These are phyloP conservation scores for Debaryomyces fabryi DNA, from an alignment of 1,139 yeast genomes.

Conservation along the genomic window DNA sequence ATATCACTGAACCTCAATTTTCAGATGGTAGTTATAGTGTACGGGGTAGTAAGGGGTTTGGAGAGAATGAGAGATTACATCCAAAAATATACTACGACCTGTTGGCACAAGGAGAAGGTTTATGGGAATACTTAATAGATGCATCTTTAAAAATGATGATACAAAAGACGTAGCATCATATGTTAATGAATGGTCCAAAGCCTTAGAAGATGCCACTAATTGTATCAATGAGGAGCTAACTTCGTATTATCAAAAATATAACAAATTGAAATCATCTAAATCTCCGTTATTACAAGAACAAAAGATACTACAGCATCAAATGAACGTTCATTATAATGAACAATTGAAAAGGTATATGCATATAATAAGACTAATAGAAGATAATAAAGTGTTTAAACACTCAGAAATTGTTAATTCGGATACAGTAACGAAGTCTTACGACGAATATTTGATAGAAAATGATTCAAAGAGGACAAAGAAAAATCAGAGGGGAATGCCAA, in stretches of 20 bases:
- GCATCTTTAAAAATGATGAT: constrained; percentile 1
- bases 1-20: constrained; percentile 13
- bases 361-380: constrained; percentile 20
- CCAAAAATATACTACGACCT: constrained; percentile 32
- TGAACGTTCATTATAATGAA: constrained; percentile 27
- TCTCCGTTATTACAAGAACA: constrained; percentile 20
- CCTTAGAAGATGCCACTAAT: constrained; percentile 23
- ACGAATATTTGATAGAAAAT: constrained; percentile 9
- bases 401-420: constrained; percentile 33
- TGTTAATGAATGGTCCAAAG: constrained; percentile 26
- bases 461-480: constrained; percentile 7
- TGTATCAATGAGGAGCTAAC: constrained; percentile 19
- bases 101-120: constrained; percentile 34
- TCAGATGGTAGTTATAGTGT: constrained; percentile 34
- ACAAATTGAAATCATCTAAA: constrained; percentile 16
- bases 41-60: constrained; percentile 33
- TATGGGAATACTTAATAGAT: constrained; percentile 38
- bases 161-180: neutral
- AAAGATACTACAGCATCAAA: constrained; percentile 24
- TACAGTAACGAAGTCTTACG: constrained; percentile 9
- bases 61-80: constrained; percentile 29
- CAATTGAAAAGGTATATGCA: constrained; percentile 20
- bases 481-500: constrained; percentile 25
- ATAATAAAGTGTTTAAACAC: constrained; percentile 33
- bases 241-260: constrained; percentile 20